Evolutionary conservation across 2,329 filamentous ascomycete species (phyloP).

Genomic region (Neoarthrinium moseri): DNA sequence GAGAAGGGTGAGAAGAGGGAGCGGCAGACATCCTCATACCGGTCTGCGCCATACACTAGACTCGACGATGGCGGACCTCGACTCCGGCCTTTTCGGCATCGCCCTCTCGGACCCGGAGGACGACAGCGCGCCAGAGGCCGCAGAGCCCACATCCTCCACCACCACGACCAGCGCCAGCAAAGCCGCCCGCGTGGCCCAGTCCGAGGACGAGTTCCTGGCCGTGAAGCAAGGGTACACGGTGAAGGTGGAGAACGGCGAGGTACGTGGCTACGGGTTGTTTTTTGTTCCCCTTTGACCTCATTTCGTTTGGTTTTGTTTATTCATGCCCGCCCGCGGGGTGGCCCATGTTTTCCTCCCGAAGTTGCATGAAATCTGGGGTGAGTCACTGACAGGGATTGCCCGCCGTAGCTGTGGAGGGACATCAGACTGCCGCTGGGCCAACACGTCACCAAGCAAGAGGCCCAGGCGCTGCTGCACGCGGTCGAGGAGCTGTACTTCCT

Average conservation of each 20-base stretch:
- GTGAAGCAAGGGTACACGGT: conserved; percentile 43
- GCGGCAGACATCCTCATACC: too few species aligned
- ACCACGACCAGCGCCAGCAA: conserved; percentile 14
- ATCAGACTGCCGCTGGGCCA: conserved; percentile 39
- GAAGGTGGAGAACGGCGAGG: conserved; percentile 56
- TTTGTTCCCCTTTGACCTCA: too few species aligned
- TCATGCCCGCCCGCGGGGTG: neutral
- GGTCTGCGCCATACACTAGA: too few species aligned
- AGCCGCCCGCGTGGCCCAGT: conserved; percentile 32
- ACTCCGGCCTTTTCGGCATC: conserved; percentile 39
- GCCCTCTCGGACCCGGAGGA: conserved; percentile 39
- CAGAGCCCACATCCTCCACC: conserved; percentile 14
- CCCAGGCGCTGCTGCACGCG: conserved; percentile 52
- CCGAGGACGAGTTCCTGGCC: conserved; percentile 47
- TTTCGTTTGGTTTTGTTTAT: neutral
- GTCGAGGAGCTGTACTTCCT: conserved; percentile 60
- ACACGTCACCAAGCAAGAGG: conserved; percentile 41
- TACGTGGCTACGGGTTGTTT: too few species aligned
- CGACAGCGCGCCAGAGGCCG: conserved; percentile 20
- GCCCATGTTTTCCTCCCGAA: conserved; percentile 13
- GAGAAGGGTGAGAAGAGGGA: too few species aligned
- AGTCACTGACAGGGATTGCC: conserved; percentile 1
- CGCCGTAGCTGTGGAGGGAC: conserved; percentile 41
- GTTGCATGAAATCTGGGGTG: conserved; percentile 1
- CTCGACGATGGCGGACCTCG: conserved; percentile 26